These are phyloP conservation scores for Leccinum fibrillosum DNA, from an alignment of 768 basidiomycete species.

Conservation along the genomic window DNA sequence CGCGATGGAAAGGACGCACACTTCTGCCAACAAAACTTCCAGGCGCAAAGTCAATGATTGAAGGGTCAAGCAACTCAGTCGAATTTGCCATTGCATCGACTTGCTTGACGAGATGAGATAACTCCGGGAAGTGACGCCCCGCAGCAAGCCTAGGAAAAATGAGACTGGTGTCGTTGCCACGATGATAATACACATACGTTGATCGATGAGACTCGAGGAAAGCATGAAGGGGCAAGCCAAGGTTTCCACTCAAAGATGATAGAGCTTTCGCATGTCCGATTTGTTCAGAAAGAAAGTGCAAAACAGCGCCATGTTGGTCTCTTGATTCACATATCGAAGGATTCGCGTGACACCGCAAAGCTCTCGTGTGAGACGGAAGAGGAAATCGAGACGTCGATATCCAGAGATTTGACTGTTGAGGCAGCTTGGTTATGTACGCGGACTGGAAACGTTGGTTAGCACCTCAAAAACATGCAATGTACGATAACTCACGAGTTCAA, in stretches of 20 bases:
- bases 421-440: slow-evolving; percentile 7
- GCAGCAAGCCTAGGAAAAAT: slow-evolving; percentile 13
- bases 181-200: slow-evolving; percentile 15
- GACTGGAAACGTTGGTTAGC: slow-evolving; percentile 16
- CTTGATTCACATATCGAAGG: slow-evolving; percentile 7
- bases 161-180: neutral
- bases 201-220: slow-evolving; percentile 21
- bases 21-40: slow-evolving; percentile 30
- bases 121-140: neutral
- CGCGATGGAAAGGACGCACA: slow-evolving; percentile 11
- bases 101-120: neutral
- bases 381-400: slow-evolving; percentile 6
- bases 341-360: slow-evolving; percentile 2
- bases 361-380: slow-evolving; percentile 6
- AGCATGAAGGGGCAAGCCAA: slow-evolving; percentile 19
- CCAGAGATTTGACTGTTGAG: slow-evolving; percentile 2
- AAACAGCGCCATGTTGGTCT: slow-evolving; percentile 17
- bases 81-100: slow-evolving; percentile 18
- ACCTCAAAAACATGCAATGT: neutral
- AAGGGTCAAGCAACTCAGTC: slow-evolving; percentile 15
- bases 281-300: slow-evolving; percentile 29
- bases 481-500: slow-evolving; percentile 19
- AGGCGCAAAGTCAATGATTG: slow-evolving; percentile 24
- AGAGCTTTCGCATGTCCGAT: slow-evolving; percentile 27
- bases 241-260: slow-evolving; percentile 17